Base-by-base conservation (phyloP, 306 rosid species). In the Argentina anserina region DNA sequence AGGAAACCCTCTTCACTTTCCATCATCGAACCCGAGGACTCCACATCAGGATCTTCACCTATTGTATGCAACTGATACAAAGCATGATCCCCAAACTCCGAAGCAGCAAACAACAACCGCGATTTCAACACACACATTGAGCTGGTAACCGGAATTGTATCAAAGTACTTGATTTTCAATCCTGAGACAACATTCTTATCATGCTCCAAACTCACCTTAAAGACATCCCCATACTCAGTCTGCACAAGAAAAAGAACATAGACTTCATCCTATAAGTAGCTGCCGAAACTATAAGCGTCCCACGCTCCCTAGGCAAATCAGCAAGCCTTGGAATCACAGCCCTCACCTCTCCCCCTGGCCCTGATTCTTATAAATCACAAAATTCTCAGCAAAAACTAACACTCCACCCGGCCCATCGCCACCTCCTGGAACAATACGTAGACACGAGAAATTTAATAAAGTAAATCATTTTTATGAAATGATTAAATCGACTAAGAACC, bases 341-440 rank as follows among this genome's bases (percentile, higher is more conserved):
- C 82, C 99, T 84, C 67, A 94, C 85, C 56, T 94, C 56, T 94
- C 97, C 0, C 80, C 90, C 61, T 90, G 96, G 0, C 97, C 99
- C 79, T 88, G 97, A 76, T 94, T 94, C 88, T 94, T 94, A 76
- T 94, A 94, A 73, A 94, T 91, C 66, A 94, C 99, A 80, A 89
- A 91, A 79, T 94, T 91, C 40, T 94, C 99, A 0, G 96, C 98
- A 75, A 97, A 94, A 49, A 94, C 96, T 65, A 94, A 86, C 60
- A 94, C 99, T 7, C 99, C 99, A 61, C 99, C 89, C 0, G 99
- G 99, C 18, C 99, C 99, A 74, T 94, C 99, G 2, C 87, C 96
- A 0, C 99, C 99, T 21, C 99, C 99, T 37, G 99, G 99, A 74
- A 94, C 99, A n/a, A n/a, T n/a, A n/a, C n/a, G n/a, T n/a, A n/a